Base-by-base conservation (phyloP, 495 filamentous ascomycete species). In the Penicillium canariense region DNA sequence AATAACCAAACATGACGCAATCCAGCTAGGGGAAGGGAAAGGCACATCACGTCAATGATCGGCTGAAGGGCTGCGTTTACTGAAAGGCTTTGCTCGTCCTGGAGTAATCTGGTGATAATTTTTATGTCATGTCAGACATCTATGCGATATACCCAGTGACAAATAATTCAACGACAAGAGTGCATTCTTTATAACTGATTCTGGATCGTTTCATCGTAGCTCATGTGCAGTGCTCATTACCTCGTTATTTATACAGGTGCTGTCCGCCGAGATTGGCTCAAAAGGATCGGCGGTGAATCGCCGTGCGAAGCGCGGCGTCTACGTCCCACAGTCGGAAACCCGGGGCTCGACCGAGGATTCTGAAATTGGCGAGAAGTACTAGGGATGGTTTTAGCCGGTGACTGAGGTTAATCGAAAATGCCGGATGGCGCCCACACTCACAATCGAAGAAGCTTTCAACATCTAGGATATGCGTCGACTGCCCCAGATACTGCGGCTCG, bases 381-480 rank as follows among this genome's bases (percentile, higher is more conserved):
- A 25, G 6, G 9, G 14, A 26, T 26, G 32, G 1, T 8, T 31
- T 59, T 26, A 63, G 55, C 31, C 17, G 8, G 20, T 40, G 25
- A 26, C 4, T 38, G 12, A 50, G 34, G 20, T 3, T 12, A 0
- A 12, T 25, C 1, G n/a, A 28, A 27, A 1, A 23, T 11, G 3
- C 5, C 27, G 8, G 5, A 5, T n/a, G 5, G 4, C 1, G 15
- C n/a, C 15, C 12, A 27, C 17, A 62, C 66, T 65, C 51, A 69
- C 66, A 36, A 18, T 62, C 50, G 45, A 69, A 67, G 26, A 69
- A 69, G 27, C 59, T 62, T 43, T 69, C 66, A 7, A 65, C 38
- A 31, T 69, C 61, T 1, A 69, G 47, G 10, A 59, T 55, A 50
- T 68, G 60, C 14, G 26, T 45, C 11, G 52, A 47, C n/a, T 49